phyloP scores from a whole-genome alignment of 2,329 filamentous ascomycete species.

The Leptographium flavum region DNA sequence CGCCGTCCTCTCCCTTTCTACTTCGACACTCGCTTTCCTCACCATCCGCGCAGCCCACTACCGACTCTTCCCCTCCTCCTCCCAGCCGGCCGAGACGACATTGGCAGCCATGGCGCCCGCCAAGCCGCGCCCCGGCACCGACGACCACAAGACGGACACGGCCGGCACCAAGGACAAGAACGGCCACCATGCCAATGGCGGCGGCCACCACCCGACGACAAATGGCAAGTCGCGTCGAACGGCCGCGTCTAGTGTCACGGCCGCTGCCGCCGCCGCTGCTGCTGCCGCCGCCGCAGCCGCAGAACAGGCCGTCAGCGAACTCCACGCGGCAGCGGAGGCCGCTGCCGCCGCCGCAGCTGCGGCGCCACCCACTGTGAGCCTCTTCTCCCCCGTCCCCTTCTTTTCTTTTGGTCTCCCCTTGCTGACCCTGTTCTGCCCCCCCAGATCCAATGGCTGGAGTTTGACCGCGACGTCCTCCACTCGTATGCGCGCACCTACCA shows the following conservation, averaged over 20 bases:
- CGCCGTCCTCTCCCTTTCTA: neutral
- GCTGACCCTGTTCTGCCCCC: neutral
- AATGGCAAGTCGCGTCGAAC: slow-evolving; percentile 39
- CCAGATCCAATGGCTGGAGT: slow-evolving; percentile 52
- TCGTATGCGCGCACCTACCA: slow-evolving; percentile 62
- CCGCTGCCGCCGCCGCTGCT: slow-evolving; percentile 16
- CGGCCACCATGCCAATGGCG: slow-evolving; percentile 12
- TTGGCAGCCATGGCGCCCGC: slow-evolving; percentile 6
- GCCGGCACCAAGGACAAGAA: slow-evolving; percentile 29
- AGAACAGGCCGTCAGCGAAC: neutral
- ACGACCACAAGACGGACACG: slow-evolving; percentile 4
- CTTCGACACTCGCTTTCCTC: neutral
- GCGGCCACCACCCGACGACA: slow-evolving; percentile 18
- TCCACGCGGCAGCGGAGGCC: neutral
- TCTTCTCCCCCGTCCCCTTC: neutral
- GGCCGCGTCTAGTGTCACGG: slow-evolving; percentile 29
- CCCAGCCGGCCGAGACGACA: neutral
- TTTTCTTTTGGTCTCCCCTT: neutral
- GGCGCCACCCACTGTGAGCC: neutral
- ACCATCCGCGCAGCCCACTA: too few relatives aligned
- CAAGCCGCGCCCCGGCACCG: slow-evolving; percentile 6
- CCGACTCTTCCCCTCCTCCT: neutral
- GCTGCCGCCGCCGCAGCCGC: slow-evolving; percentile 7
- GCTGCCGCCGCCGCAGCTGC: neutral
- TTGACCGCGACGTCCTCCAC: slow-evolving; percentile 55